phyloP scores from a whole-genome alignment of 108 stramenopile species.

The Mayamaea pseudoterrestris region DNA sequence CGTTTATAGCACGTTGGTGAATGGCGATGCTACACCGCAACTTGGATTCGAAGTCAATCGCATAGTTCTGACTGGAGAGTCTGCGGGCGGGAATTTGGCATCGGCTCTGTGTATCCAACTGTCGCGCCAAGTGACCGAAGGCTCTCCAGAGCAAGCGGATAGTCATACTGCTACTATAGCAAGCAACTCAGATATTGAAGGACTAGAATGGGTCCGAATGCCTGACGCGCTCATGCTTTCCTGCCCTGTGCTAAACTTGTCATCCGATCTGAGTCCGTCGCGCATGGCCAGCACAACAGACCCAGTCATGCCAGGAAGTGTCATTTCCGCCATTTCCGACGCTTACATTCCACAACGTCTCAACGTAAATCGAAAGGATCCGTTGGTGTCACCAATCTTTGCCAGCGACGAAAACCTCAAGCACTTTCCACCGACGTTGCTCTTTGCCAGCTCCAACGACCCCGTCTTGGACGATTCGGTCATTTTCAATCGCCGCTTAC shows the following conservation, averaged over 20 bases:
- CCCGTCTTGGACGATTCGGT: conserved; percentile 84
- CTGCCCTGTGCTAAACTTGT: conserved; percentile 66
- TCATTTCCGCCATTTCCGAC: conserved; percentile 60
- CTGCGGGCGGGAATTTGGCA: conserved; percentile 69
- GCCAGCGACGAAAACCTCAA: conserved; percentile 42
- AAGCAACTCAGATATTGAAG: not conserved
- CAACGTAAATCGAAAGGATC: conserved; percentile 35
- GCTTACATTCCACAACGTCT: conserved; percentile 37
- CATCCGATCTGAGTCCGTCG: conserved; percentile 45
- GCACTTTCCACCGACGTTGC: conserved; percentile 51
- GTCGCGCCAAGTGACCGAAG: conserved; percentile 20
- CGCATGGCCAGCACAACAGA: conserved; percentile 55
- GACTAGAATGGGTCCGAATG: conserved; percentile 10
- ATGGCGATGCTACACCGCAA: conserved; percentile 30
- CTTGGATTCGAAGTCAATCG: conserved; percentile 62
- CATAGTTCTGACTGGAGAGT: conserved; percentile 71
- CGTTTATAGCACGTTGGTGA: conserved; percentile 42
- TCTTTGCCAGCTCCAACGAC: conserved; percentile 59
- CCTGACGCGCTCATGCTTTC: conserved; percentile 71
- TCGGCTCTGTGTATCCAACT: conserved; percentile 60
- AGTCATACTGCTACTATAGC: not conserved
- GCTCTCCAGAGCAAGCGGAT: not conserved
- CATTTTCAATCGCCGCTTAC: conserved; percentile 56
- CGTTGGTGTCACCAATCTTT: conserved; percentile 66
- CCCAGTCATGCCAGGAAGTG: conserved; percentile 63